Evolutionary conservation across 2,329 filamentous ascomycete genomes (phyloP).

Genomic region (Cercospora sp.): DNA sequence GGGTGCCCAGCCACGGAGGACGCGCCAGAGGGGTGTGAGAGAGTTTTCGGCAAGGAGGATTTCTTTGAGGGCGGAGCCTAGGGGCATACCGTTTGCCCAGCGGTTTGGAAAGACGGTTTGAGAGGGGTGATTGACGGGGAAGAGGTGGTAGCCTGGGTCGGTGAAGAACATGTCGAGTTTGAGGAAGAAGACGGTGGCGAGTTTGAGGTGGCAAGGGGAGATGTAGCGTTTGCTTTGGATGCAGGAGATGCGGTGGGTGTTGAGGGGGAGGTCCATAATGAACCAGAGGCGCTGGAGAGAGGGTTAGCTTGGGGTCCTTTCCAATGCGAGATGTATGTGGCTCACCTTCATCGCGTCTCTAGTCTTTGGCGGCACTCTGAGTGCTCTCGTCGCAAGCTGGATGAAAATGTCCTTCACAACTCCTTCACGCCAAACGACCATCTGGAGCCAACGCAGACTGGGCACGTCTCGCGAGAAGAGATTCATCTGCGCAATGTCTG

Average conservation of each 20-base stretch:
- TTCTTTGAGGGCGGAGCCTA: constrained; percentile 51
- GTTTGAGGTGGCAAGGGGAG: constrained; percentile 61
- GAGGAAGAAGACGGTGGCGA: constrained; percentile 64
- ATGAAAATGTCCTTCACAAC: constrained; percentile 64
- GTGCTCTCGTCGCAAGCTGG: constrained; percentile 59
- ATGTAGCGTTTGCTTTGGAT: constrained; percentile 58
- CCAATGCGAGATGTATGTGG: constrained; percentile 1
- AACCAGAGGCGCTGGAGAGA: constrained; percentile 67
- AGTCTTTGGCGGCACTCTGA: constrained; percentile 43
- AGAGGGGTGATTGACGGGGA: constrained; percentile 19
- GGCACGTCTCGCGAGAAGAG: constrained; percentile 56
- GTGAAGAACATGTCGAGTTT: constrained; percentile 72
- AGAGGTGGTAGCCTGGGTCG: constrained; percentile 54
- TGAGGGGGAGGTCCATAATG: constrained; percentile 66
- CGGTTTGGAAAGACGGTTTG: constrained; percentile 12
- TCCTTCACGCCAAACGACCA: constrained; percentile 62
- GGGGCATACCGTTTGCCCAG: constrained; percentile 25
- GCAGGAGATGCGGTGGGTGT: constrained; percentile 55
- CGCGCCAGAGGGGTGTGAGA: constrained; percentile 52
- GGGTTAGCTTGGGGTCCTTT: constrained; percentile 18
- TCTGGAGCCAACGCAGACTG: constrained; percentile 65
- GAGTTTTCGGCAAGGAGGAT: constrained; percentile 48
- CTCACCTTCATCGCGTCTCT: constrained; percentile 28
- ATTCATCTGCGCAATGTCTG: constrained; percentile 21
- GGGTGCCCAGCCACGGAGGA: constrained; percentile 58